phyloP scores from a whole-genome alignment of 768 basidiomycete species.

The Agaricus bisporus region DNA sequence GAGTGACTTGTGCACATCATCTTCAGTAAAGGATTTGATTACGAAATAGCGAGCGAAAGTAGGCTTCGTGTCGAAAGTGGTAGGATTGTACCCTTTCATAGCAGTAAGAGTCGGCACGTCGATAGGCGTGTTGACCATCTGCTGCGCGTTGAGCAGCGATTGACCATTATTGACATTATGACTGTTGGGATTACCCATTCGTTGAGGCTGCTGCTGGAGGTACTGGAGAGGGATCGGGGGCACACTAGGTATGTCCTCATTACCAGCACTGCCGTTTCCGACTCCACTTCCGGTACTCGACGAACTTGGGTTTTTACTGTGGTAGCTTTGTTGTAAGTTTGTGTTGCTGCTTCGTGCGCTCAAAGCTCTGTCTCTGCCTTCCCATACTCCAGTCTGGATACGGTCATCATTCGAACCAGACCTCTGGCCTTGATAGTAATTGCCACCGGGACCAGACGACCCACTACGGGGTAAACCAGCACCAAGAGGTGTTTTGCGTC shows the following conservation, averaged over 20 bases:
- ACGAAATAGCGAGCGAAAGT: constrained; percentile 89
- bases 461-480: constrained; percentile 33
- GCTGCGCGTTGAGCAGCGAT: constrained; percentile 30
- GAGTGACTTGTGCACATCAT: constrained; percentile 97
- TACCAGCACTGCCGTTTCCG: constrained; percentile 21
- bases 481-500: constrained; percentile 53
- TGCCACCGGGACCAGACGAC: constrained; percentile 25
- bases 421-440: constrained; percentile 25
- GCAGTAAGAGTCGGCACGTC: constrained; percentile 84
- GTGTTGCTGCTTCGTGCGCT: constrained; percentile 59
- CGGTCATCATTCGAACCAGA: constrained; percentile 20
- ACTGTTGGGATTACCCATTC: constrained; percentile 7
- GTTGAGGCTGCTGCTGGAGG: constrained; percentile 52
- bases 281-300: constrained; percentile 27
- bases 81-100: constrained; percentile 87
- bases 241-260: constrained; percentile 50
- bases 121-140: constrained; percentile 59
- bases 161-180: constrained; percentile 15
- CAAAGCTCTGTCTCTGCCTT: constrained; percentile 57
- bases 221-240: constrained; percentile 73
- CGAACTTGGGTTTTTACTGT: constrained; percentile 32
- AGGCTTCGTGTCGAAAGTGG: constrained; percentile 77
- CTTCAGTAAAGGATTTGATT: constrained; percentile 98
- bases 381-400: constrained; percentile 44
- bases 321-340: constrained; percentile 61